Percentiles rank a stretch among this genome's conserved stretches.
These are phyloP conservation scores for Waltergamsia citrina DNA, from an alignment of 2,329 filamentous ascomycete genomes.

Conservation along the genomic window DNA sequence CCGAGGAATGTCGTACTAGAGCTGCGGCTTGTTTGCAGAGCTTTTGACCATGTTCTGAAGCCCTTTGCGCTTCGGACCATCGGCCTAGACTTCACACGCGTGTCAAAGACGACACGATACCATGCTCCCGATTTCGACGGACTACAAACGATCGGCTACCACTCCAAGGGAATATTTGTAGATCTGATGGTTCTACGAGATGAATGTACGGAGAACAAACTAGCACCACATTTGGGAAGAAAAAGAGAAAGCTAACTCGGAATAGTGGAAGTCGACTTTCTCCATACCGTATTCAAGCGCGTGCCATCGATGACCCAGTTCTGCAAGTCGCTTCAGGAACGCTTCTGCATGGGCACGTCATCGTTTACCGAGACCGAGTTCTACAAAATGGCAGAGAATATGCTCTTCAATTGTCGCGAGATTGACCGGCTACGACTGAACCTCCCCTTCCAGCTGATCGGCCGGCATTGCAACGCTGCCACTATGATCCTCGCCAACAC, in stretches of 20 bases:
- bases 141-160: constrained; percentile 32
- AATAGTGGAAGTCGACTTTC: constrained; percentile 37
- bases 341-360: constrained; percentile 36
- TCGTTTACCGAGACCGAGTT: constrained; percentile 43
- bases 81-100: constrained; percentile 38
- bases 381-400: constrained; percentile 24
- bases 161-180: constrained; percentile 39
- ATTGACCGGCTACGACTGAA: constrained; percentile 37
- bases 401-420: constrained; percentile 34
- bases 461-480: constrained; percentile 31
- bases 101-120: constrained; percentile 25
- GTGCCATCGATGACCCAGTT: constrained; percentile 36
- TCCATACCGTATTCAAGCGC: constrained; percentile 33
- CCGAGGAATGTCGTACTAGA: constrained; percentile 34
- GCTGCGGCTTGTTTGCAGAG: constrained; percentile 38
- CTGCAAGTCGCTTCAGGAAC: constrained; percentile 29
- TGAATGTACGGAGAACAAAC: constrained; percentile 26
- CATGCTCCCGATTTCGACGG: constrained; percentile 25
- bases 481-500: constrained; percentile 44
- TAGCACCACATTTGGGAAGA: not conserved
- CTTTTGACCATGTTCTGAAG: constrained; percentile 36
- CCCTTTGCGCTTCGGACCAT: constrained; percentile 35
- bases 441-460: constrained; percentile 41
- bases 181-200: constrained; percentile 45
- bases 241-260: constrained; percentile 1